phyloP scores from a whole-genome alignment of 257 asterid species.

The Capsicum chinense region DNA sequence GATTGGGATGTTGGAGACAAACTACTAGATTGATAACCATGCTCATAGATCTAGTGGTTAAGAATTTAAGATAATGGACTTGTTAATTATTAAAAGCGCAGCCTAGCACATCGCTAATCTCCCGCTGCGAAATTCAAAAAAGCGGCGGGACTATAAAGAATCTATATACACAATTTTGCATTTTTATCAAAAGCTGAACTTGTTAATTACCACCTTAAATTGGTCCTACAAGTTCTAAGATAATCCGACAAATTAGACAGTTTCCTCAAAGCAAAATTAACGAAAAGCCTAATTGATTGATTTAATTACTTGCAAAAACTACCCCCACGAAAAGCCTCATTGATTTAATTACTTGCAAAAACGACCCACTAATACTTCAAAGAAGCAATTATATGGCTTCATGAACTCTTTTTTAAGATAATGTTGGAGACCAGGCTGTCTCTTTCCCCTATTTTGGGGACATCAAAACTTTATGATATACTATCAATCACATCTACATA shows the following conservation, averaged over 20 bases:
- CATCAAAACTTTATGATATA: neutral
- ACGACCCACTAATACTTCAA: neutral
- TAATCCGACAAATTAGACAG: neutral
- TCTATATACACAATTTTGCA: too few relatives aligned
- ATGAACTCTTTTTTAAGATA: conserved; percentile 16
- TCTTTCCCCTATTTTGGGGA: neutral
- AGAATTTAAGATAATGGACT: too few relatives aligned
- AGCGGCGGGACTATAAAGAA: too few relatives aligned
- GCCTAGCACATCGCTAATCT: too few relatives aligned
- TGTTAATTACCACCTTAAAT: neutral
- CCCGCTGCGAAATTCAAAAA: too few relatives aligned
- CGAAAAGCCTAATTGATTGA: neutral
- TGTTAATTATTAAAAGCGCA: too few relatives aligned
- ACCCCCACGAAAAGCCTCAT: neutral
- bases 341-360: neutral
- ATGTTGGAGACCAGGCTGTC: neutral
- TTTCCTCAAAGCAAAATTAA: neutral
- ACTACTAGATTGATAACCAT: too few relatives aligned
- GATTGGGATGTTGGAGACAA: too few relatives aligned
- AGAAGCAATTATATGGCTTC: conserved; percentile 4
- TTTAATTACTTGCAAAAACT: neutral
- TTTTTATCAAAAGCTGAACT: too few relatives aligned
- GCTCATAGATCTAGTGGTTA: too few relatives aligned
- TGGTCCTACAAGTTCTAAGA: neutral
- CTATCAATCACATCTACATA: conserved; percentile 8